These are phyloP conservation scores for Penicillium aurantiogriseum DNA, from an alignment of 2,329 filamentous ascomycete species.

Conservation along the genomic window DNA sequence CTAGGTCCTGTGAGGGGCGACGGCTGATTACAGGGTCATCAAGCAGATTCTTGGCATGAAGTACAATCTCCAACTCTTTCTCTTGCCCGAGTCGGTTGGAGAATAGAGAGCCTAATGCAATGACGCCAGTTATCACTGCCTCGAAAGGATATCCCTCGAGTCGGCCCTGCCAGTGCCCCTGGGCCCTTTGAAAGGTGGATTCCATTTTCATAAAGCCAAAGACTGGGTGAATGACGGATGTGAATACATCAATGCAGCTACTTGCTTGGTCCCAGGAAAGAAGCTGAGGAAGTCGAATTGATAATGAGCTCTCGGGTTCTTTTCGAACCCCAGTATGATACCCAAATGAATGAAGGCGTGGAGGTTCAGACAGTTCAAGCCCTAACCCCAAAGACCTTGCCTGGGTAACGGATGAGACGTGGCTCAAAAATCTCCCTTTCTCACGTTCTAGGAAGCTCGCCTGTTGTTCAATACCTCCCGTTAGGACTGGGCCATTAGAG, in stretches of 20 bases:
- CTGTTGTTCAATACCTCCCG: background rate
- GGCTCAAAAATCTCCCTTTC: background rate
- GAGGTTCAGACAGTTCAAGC: slow-evolving; percentile 33
- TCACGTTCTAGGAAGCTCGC: background rate
- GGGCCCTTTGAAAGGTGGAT: slow-evolving; percentile 21
- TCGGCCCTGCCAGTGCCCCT: slow-evolving; percentile 32
- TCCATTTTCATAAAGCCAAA: slow-evolving; percentile 35
- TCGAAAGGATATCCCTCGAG: slow-evolving; percentile 30
- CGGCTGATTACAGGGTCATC: slow-evolving; percentile 35
- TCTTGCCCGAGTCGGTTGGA: slow-evolving; percentile 18
- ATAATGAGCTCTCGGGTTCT: slow-evolving; percentile 26
- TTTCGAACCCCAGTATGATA: slow-evolving; percentile 35
- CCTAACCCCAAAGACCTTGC: slow-evolving; percentile 32
- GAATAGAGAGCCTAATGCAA: slow-evolving; percentile 36
- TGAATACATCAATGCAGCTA: slow-evolving; percentile 31
- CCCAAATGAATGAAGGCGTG: slow-evolving; percentile 39
- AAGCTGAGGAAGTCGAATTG: slow-evolving; percentile 21
- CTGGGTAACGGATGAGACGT: background rate
- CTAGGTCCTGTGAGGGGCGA: slow-evolving; percentile 28
- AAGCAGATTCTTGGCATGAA: slow-evolving; percentile 45
- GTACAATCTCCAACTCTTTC: slow-evolving; percentile 26
- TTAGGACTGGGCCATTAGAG: background rate
- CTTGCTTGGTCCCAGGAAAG: slow-evolving; percentile 28
- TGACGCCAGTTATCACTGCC: slow-evolving; percentile 32
- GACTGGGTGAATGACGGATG: slow-evolving; percentile 30